Conservation (phyloP, 441 rosid species). For the Rhodomyrtus psidioides region DNA sequence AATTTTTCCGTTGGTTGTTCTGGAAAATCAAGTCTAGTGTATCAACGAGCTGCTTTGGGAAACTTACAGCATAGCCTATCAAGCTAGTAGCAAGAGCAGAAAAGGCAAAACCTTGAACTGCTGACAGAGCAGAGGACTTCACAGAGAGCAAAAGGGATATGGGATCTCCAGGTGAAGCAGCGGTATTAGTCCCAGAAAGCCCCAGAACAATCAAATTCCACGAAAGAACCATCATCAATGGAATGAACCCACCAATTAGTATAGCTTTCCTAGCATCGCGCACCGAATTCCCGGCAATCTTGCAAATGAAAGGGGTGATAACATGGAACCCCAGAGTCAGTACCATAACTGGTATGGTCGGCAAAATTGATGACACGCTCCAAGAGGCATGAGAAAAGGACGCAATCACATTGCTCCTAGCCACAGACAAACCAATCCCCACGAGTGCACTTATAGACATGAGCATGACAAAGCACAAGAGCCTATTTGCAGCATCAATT, state of each 20-base stretch:
- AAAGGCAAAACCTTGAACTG: slow-evolving; percentile 88
- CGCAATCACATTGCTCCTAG: slow-evolving; percentile 53
- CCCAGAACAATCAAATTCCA: slow-evolving; percentile 94
- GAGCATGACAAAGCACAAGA: slow-evolving; percentile 65
- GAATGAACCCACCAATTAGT: slow-evolving; percentile 61
- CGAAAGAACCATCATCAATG: slow-evolving; percentile 70
- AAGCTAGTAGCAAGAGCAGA: slow-evolving; percentile 86
- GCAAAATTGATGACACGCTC: slow-evolving; percentile 56
- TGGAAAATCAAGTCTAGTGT: slow-evolving; percentile 47
- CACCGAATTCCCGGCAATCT: slow-evolving; percentile 59
- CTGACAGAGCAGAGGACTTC: slow-evolving; percentile 75
- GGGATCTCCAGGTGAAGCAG: slow-evolving; percentile 43
- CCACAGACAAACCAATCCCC: slow-evolving; percentile 59
- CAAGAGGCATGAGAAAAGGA: slow-evolving; percentile 60
- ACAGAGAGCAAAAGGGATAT: slow-evolving; percentile 75
- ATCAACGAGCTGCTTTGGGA: slow-evolving; percentile 78
- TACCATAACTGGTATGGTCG: slow-evolving; percentile 83
- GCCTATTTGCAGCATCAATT: slow-evolving; percentile 56
- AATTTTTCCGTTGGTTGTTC: slow-evolving; percentile 3
- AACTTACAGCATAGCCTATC: slow-evolving; percentile 81
- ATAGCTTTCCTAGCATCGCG: slow-evolving; percentile 65
- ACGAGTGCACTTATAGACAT: slow-evolving; percentile 66
- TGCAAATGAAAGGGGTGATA: slow-evolving; percentile 83
- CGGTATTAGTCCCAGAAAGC: slow-evolving; percentile 42
- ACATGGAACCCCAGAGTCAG: slow-evolving; percentile 91